Conservation (phyloP, 805 yeast genomes). For the Ascoidea asiatica region DNA sequence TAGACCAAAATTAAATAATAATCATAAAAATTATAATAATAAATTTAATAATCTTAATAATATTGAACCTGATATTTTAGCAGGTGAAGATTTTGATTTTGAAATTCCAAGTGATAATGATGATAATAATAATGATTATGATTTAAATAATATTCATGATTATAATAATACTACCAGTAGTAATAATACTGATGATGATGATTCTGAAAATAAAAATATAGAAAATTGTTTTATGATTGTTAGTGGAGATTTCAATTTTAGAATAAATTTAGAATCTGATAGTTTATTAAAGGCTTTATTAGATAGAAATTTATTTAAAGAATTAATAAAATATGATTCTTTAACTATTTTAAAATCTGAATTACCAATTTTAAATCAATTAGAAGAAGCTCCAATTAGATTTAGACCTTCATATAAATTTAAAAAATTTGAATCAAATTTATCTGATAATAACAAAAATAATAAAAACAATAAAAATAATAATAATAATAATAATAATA, state of each 20-base stretch:
- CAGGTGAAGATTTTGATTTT: too few species aligned
- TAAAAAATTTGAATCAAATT: conserved; percentile 1
- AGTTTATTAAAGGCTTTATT: conserved; percentile 16
- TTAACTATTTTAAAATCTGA: conserved; percentile 21
- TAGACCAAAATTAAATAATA: neutral
- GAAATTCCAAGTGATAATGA: too few species aligned
- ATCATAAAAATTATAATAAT: too few species aligned
- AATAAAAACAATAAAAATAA: neutral
- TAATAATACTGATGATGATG: neutral
- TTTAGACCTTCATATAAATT: conserved; percentile 47
- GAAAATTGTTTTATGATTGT: conserved; percentile 20
- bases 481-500: neutral
- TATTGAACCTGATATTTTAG: too few species aligned
- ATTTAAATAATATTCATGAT: conserved; percentile 3
- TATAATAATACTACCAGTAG: neutral
- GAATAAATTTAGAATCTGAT: conserved; percentile 16
- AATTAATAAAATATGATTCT: conserved; percentile 30
- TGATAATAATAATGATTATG: conserved; percentile 11
- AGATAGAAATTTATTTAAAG: conserved; percentile 17
- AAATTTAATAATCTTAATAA: too few species aligned
- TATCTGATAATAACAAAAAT: neutral
- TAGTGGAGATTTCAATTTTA: conserved; percentile 44
- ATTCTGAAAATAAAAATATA: conserved; percentile 9
- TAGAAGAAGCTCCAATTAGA: conserved; percentile 30
- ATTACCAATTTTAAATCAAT: conserved; percentile 26